Evolutionary conservation across 2,329 filamentous ascomycete species (phyloP), one percentile per base, ranked within the genome.

Genomic region (Cordyceps cateniannulata): DNA sequence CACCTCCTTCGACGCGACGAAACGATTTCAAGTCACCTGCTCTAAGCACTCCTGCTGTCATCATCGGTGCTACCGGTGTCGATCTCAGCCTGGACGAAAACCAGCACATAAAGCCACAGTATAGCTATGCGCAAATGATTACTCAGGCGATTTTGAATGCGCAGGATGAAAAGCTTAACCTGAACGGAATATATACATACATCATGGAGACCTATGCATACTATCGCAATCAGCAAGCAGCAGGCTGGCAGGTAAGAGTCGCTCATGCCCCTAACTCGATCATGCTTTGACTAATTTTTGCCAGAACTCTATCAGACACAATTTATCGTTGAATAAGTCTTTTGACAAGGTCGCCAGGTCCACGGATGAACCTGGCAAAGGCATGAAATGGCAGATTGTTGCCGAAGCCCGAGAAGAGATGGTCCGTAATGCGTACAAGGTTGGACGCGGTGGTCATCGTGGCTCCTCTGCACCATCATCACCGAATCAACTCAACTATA

Each of bases 361-460:
- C 18, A 96, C 92, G 0, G 91, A 98, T 67, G 95, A 99, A 72
- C 95, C 95, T 24, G 95, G 95, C 14, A 99, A 99, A 73, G 95
- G 95, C 29, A 98, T 97, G 92, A 98, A 98, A 72, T 99, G 95
- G 95, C 91, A 93, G 74, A 93, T 99, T 69, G 86, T 91, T 4
- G 83, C 90, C 1, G 90, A 96, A 64, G 84, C 88, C 65, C 86
- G 89, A 53, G 91, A 97, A 20, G 93, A 96, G 58, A 96, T 97
- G 79, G 83, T 91, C 62, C 89, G 89, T 71, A 90, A 89, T 66
- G 83, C 83, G 1, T 83, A 78, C 66, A 81, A 82, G 60, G 81
- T 84, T 20, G 85, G 85, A 20, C 79, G 83, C 50, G 84, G 85
- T 54, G 85, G 85, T 4, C 85, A 87, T 65, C 79, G 85, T 63